phyloP scores from a whole-genome alignment of 2,329 filamentous ascomycete species.

The Microdochium bolleyi region DNA sequence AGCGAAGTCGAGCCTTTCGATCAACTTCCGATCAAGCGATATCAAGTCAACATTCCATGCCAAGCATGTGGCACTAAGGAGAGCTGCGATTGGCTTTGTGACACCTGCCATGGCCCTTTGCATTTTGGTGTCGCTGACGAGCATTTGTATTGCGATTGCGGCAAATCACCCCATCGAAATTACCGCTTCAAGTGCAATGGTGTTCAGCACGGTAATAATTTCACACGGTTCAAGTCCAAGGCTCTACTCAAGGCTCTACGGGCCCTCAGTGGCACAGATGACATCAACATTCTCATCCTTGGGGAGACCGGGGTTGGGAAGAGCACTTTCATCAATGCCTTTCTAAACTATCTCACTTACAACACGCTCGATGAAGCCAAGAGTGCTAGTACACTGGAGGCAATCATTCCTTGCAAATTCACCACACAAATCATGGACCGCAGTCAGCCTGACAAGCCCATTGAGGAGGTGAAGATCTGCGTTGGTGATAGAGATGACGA shows the following conservation, averaged over 20 bases:
- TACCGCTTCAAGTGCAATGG: neutral
- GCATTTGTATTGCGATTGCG: neutral
- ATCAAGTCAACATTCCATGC: neutral
- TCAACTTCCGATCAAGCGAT: neutral
- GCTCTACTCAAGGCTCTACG: neutral
- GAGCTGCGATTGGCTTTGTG: neutral
- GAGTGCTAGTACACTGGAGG: constrained; percentile 17
- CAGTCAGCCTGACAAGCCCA: constrained; percentile 7
- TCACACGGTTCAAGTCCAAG: neutral
- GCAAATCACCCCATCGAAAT: neutral
- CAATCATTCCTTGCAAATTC: constrained; percentile 30
- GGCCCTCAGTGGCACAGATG: constrained; percentile 15
- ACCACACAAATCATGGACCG: constrained; percentile 21
- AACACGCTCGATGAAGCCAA: constrained; percentile 29
- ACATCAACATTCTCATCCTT: constrained; percentile 34
- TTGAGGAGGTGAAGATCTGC: constrained; percentile 18
- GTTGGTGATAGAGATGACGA: constrained; percentile 22
- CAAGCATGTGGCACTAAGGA: neutral
- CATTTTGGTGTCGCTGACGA: neutral
- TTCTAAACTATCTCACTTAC: constrained; percentile 34
- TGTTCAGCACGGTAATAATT: constrained; percentile 4
- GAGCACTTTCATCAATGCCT: constrained; percentile 39
- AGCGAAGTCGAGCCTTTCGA: neutral
- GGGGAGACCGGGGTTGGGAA: constrained; percentile 41
- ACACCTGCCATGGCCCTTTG: neutral